Base-by-base conservation (phyloP, 2,329 filamentous ascomycete species). In the Sordariomycetes sp. region DNA sequence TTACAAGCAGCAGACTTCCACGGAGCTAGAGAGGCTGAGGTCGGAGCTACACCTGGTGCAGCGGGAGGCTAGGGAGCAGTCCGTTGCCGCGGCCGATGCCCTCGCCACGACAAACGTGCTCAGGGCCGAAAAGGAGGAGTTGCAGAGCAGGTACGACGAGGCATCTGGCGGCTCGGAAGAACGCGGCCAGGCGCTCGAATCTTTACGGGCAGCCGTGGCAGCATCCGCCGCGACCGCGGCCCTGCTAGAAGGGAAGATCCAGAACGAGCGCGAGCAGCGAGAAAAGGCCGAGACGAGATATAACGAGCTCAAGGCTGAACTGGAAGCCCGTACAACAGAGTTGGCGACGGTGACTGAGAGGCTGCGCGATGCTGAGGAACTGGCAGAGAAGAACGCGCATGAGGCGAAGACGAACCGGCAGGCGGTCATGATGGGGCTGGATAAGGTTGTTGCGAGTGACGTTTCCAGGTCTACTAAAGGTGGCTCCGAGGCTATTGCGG, bases 371-470 rank as follows among this genome's bases (percentile, higher is more conserved):
- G 84, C 89, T 0, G 90, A 99, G 70, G 90, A 96, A 65, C 73
- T 97, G 52, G 88, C 89, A 1, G 88, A 95, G 65, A 90, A 86
- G 63, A 86, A 96, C 68, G 89, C 91, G 5, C 83, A 85, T 62
- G 95, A 99, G 72, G 92, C 94, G 6, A 81, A 85, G 58, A 87
- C 87, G 17, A 92, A 97, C 66, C 88, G 89, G 25, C 78, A 87
- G 63, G 91, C 88, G 24, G 84, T 99, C 36, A 74, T 97, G 52
- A 79, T 84, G 54, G 92, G 94, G 4, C 78, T 99, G 12, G 87
- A 90, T 63, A 90, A 86, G 69, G 80, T 91, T 10, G 73, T 78
- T 1, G 67, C 79, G 1, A 78, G 78, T 36, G 78, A 83, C 59
- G 67, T 77, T 28, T 69, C 72, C 48, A 73, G 72, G 36, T 66